A percentile compares a stretch with the other conserved stretches of the same genome.
These are phyloP conservation scores for Mortierella sp. DNA, from an alignment of 371 early-diverging fungal genomes.

Conservation along the genomic window DNA sequence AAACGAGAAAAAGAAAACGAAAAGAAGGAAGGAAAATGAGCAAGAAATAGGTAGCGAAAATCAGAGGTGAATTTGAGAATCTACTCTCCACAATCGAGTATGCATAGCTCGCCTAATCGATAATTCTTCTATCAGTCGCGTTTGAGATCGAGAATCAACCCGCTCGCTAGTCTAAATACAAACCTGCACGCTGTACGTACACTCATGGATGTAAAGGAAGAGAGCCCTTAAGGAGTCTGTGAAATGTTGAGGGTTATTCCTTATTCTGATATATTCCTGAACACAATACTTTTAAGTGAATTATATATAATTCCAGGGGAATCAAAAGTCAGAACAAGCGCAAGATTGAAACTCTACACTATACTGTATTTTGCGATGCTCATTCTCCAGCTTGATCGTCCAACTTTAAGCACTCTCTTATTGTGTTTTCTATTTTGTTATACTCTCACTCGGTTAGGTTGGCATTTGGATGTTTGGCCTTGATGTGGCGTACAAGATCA, in stretches of 20 bases:
- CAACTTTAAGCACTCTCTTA: background rate
- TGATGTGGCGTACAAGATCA: constrained; percentile 1
- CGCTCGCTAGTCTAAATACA: background rate
- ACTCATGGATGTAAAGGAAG: no score
- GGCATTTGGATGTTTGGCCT: constrained; percentile 1
- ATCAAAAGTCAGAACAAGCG: no score
- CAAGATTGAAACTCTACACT: no score
- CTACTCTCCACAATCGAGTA: background rate
- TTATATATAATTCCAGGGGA: no score
- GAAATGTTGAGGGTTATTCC: no score
- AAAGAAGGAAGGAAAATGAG: background rate
- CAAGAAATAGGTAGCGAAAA: background rate
- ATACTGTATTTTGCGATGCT: no score
- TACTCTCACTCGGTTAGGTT: background rate
- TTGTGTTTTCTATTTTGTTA: background rate
- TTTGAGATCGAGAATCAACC: constrained; percentile 4
- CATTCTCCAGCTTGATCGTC: no score
- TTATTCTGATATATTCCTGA: no score
- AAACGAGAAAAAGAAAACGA: background rate
- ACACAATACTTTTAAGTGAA: no score
- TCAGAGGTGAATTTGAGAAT: background rate
- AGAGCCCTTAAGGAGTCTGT: no score
- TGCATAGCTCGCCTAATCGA: background rate
- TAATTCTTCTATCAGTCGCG: constrained; percentile 4
- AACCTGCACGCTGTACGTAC: background rate